A percentile compares a stretch with the other conserved stretches of the same genome.
phyloP scores from a whole-genome alignment of 2,329 filamentous ascomycete genomes.

The Aspergillus fumigatiaffinis region DNA sequence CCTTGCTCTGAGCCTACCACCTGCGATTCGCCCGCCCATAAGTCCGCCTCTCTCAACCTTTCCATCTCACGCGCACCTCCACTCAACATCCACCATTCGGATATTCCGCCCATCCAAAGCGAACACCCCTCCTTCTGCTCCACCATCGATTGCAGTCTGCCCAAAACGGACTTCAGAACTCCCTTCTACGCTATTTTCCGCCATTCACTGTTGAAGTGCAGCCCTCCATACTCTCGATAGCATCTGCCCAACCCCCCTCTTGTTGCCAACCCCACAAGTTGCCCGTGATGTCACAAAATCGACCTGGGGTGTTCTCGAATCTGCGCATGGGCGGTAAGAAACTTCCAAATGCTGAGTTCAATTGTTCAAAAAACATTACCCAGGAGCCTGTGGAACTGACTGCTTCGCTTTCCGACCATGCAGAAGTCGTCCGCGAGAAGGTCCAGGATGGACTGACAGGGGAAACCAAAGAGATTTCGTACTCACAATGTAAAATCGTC shows the following conservation, averaged over 20 bases:
- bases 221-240: constrained; percentile 41
- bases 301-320: constrained; percentile 81
- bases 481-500: constrained; percentile 99
- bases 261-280: constrained; percentile 20
- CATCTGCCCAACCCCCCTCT: constrained; percentile 18
- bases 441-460: constrained; percentile 97
- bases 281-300: constrained; percentile 76
- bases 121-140: constrained; percentile 28
- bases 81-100: constrained; percentile 30
- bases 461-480: constrained; percentile 93
- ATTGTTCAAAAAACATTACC: constrained; percentile 1
- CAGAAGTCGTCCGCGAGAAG: constrained; percentile 97
- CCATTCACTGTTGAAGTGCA: constrained; percentile 45
- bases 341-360: constrained; percentile 6
- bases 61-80: constrained; percentile 30
- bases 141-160: constrained; percentile 35
- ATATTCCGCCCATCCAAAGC: constrained; percentile 33
- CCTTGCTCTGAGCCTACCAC: constrained; percentile 20
- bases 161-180: constrained; percentile 54
- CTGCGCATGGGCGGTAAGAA: constrained; percentile 95
- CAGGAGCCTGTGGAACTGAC: constrained; percentile 9
- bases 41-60: constrained; percentile 27
- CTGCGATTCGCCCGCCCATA: constrained; percentile 22
- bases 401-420: constrained; percentile 7
- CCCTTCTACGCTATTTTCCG: constrained; percentile 34